Conservation (phyloP, 106 monocot species). For the Dendrobium huoshanense region DNA sequence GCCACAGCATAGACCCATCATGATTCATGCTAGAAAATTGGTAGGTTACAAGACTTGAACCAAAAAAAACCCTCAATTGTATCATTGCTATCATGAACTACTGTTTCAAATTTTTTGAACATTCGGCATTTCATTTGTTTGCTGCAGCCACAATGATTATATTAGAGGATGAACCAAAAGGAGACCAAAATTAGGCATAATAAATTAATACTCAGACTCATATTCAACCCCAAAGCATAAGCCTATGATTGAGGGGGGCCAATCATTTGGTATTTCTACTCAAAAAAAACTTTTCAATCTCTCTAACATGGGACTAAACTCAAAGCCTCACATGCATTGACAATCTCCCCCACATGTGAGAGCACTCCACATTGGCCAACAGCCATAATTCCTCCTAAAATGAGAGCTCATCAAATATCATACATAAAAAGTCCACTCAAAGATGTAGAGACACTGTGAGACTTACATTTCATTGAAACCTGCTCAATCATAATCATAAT, state of each 20-base stretch:
- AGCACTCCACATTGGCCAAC: too few species aligned
- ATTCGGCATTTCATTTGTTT: background rate
- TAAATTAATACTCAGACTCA: background rate
- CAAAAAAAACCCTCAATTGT: background rate
- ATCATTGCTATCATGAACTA: background rate
- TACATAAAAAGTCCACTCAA: too few species aligned
- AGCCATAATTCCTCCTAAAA: too few species aligned
- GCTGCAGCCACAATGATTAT: background rate
- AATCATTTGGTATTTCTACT: background rate
- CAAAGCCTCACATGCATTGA: background rate
- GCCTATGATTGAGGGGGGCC: background rate
- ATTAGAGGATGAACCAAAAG: background rate
- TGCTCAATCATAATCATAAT: too few species aligned
- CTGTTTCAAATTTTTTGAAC: background rate
- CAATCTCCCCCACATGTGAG: too few species aligned
- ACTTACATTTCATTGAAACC: too few species aligned
- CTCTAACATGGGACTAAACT: background rate
- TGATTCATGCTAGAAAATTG: background rate
- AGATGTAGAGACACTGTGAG: too few species aligned
- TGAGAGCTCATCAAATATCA: too few species aligned
- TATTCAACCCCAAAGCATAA: background rate
- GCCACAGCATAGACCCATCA: background rate
- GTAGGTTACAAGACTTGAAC: background rate
- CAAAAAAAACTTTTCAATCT: background rate
- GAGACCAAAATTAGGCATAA: background rate